Conservation (phyloP, 2,329 filamentous ascomycete genomes). For the Endothia cerciana region DNA sequence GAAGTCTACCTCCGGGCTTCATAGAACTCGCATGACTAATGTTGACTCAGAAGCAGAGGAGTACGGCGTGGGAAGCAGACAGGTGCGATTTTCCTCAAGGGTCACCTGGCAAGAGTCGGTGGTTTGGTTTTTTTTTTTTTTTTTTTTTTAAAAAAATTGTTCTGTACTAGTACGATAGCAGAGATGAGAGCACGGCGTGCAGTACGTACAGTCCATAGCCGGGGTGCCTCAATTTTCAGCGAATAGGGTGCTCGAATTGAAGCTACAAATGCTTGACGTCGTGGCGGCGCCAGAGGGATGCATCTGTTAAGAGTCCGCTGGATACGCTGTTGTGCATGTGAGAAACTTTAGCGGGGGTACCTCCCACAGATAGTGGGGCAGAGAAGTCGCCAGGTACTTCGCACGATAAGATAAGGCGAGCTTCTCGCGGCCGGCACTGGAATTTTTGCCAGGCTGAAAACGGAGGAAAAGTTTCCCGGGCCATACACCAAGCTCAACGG, state of each 20-base stretch:
- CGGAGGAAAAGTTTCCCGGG: constrained; percentile 1
- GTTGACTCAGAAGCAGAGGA: background rate
- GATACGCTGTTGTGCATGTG: background rate
- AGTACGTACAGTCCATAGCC: background rate
- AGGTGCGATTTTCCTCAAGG: background rate
- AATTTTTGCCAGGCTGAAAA: constrained; percentile 19
- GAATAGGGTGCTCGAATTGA: background rate
- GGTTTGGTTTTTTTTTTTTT: no score
- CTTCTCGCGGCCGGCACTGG: constrained; percentile 11
- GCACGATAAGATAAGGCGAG: constrained; percentile 23
- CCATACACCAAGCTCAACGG: background rate
- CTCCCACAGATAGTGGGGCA: background rate
- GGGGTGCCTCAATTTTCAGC: background rate
- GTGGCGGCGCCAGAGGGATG: background rate
- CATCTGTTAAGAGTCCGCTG: background rate
- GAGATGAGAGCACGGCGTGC: background rate
- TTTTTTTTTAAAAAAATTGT: no score
- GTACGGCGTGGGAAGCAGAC: background rate
- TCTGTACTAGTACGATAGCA: no score
- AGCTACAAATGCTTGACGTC: constrained; percentile 1
- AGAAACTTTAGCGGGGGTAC: background rate
- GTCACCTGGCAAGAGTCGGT: constrained; percentile 5
- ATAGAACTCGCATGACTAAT: background rate
- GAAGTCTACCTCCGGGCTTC: background rate
- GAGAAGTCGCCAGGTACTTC: background rate